Conservation (phyloP, 2,329 filamentous ascomycete genomes). For the Epichloe festucae region DNA sequence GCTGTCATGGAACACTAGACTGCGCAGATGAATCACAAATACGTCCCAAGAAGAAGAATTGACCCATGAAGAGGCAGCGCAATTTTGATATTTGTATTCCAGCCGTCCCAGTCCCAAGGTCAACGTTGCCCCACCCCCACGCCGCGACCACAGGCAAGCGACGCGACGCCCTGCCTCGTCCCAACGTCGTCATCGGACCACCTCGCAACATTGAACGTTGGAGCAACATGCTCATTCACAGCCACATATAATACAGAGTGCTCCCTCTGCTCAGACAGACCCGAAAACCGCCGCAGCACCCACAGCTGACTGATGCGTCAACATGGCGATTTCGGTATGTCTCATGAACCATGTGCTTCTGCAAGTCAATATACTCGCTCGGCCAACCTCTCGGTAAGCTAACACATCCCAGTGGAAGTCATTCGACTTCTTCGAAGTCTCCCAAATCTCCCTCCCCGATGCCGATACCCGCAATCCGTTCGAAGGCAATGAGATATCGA, state of each 20-base stretch:
- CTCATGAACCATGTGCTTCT: not conserved
- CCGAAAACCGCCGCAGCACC: not conserved
- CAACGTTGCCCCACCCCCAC: too few relatives aligned
- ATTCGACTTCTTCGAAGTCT: constrained; percentile 98
- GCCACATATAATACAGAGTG: not conserved
- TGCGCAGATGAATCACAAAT: not conserved
- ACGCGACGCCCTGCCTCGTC: constrained; percentile 4
- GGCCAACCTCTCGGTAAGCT: not conserved
- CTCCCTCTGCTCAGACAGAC: not conserved
- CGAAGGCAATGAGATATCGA: constrained; percentile 72
- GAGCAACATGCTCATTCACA: too few relatives aligned
- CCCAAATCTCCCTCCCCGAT: constrained; percentile 66
- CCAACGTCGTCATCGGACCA: constrained; percentile 20
- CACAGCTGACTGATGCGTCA: constrained; percentile 14
- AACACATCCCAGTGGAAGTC: constrained; percentile 68
- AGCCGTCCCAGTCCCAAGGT: too few relatives aligned
- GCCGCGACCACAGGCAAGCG: not conserved
- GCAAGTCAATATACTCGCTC: not conserved
- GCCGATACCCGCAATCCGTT: constrained; percentile 68
- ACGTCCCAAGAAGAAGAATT: not conserved
- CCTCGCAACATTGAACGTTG: not conserved
- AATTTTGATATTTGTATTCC: not conserved
- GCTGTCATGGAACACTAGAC: constrained; percentile 1
- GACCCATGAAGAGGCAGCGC: not conserved
- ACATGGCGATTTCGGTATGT: constrained; percentile 23